These are phyloP conservation scores for Aureobasidium sp. DNA, from an alignment of 2,329 filamentous ascomycete species.

Conservation along the genomic window DNA sequence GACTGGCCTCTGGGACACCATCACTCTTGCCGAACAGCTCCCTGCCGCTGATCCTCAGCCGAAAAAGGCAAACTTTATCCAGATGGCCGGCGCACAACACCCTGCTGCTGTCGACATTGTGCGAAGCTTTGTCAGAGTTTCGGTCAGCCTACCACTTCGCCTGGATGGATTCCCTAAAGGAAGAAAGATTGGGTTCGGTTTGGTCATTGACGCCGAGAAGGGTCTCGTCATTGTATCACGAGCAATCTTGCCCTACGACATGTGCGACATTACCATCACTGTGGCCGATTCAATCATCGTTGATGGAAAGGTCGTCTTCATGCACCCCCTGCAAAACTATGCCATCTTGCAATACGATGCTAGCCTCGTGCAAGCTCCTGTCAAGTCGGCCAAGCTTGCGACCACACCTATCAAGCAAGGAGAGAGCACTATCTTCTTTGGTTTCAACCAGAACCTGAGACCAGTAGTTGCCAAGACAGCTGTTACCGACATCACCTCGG, in stretches of 20 bases:
- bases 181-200: slow-evolving; percentile 86
- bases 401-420: slow-evolving; percentile 81
- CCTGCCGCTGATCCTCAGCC: slow-evolving; percentile 66
- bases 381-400: slow-evolving; percentile 80
- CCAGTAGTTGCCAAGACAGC: slow-evolving; percentile 91
- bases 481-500: slow-evolving; percentile 94
- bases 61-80: slow-evolving; percentile 81
- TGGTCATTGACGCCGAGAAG: slow-evolving; percentile 96
- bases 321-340: slow-evolving; percentile 96
- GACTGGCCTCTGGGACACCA: slow-evolving; percentile 91
- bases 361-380: slow-evolving; percentile 83
- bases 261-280: slow-evolving; percentile 93
- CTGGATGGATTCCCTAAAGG: slow-evolving; percentile 96
- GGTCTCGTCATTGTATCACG: slow-evolving; percentile 90
- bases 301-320: slow-evolving; percentile 86
- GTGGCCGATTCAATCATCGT: slow-evolving; percentile 96
- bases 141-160: slow-evolving; percentile 90
- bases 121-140: slow-evolving; percentile 87
- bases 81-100: slow-evolving; percentile 80
- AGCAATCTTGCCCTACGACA: slow-evolving; percentile 90
- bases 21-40: slow-evolving; percentile 72
- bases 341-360: slow-evolving; percentile 93
- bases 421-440: slow-evolving; percentile 90
- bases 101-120: slow-evolving; percentile 89
- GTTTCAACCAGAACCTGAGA: slow-evolving; percentile 93